These are phyloP conservation scores for Trapa incisa DNA, from an alignment of 345 rosid genomes.

Conservation along the genomic window DNA sequence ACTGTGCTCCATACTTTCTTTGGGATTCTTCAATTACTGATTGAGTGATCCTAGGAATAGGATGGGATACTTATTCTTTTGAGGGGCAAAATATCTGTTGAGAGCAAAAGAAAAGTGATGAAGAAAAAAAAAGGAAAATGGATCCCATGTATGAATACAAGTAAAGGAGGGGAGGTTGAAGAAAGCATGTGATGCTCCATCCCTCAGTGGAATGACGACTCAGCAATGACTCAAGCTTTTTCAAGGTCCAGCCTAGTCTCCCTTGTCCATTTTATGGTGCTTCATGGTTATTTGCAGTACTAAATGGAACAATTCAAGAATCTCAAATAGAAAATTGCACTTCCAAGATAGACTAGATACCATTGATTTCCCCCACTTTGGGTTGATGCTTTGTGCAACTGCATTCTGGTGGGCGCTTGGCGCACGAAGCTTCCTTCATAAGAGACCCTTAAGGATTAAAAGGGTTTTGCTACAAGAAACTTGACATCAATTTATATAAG, in stretches of 20 bases:
- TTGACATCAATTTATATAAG: too few species aligned
- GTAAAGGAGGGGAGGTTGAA: conserved; percentile 7
- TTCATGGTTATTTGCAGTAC: background rate
- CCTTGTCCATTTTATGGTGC: conserved; percentile 7
- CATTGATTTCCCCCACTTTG: too few species aligned
- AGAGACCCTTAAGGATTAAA: too few species aligned
- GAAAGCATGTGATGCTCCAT: conserved; percentile 18
- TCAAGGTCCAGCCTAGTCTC: conserved; percentile 19
- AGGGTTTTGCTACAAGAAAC: too few species aligned
- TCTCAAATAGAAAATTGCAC: too few species aligned
- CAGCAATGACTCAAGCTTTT: conserved; percentile 20
- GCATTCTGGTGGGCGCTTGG: too few species aligned
- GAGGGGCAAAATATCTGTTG: background rate
- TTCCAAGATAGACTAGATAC: too few species aligned
- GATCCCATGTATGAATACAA: too few species aligned
- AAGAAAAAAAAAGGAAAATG: too few species aligned
- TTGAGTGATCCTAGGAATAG: background rate
- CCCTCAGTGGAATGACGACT: conserved; percentile 32
- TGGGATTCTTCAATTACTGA: background rate
- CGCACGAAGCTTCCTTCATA: too few species aligned
- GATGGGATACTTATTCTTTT: background rate
- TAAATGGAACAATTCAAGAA: background rate
- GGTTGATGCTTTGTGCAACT: too few species aligned
- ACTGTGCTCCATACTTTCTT: background rate
- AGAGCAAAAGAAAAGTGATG: background rate